Evolutionary conservation across 1,284 basidiomycete genomes (phyloP), one percentile per base, ranked within the genome.

Genomic region (Cryptococcus sp.): DNA sequence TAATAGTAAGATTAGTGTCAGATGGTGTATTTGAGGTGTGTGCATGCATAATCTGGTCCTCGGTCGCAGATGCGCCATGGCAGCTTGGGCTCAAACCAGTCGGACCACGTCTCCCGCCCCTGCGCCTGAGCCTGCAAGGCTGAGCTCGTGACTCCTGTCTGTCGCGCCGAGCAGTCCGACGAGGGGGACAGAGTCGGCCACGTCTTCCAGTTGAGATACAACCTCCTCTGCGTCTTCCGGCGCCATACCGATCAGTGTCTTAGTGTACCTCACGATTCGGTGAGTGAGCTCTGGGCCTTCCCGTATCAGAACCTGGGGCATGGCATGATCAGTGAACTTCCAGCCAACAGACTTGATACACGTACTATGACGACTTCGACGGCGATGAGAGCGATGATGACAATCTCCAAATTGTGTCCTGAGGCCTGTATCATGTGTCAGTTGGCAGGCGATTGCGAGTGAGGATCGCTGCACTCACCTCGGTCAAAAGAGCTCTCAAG

Each of bases 381-480:
- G 0, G 91, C 89, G 68, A 94, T 94, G 56, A 94, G 86, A 0
- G 84, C 82, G 64, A 94, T 94, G 69, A 94, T 94, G 64, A 94
- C 88, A 0, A 94, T 80, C 77, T 95, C 92, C 90, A 95, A 93
- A 5, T 88, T 84, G 69, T 93, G 90, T 0, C 83, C 85, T 3
- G 90, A 91, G 7, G 89, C 89, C 89, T 92, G 62, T 25, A 11
- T 17, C 6, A 27, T 59, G 40, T 55, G 50, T 46, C 40, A 56
- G 54, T 25, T 19, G 39, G 25, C 31, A 35, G 19, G 39, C 8
- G 20, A 61, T 42, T n/a, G 13, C n/a, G 13, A 41, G 35, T 19
- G 25, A 48, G 35, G n/a, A 13, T 8, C 8, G 50, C 15, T 48
- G 5, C 11, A 57, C 77, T 50, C 70, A 88, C 88, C 82, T 91